Evolutionary conservation across 768 basidiomycete genomes (phyloP), one percentile per base, ranked within the genome.

Genomic region (Hemileccinum rubropunctum): DNA sequence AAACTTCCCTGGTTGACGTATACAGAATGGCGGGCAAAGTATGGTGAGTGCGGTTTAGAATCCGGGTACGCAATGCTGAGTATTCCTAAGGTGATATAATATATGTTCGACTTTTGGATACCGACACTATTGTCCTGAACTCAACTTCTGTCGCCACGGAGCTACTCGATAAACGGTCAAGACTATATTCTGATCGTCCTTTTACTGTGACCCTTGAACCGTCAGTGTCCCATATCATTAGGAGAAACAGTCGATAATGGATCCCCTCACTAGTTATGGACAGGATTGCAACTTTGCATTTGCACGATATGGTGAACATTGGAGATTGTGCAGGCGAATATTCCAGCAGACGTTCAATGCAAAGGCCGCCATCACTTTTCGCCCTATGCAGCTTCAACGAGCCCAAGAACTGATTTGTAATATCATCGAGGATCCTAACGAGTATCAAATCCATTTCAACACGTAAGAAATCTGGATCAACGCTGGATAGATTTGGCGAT

Each of bases 111-210:
- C 61, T 76, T 20, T 74, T 76, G 57, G 77, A 74, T 49, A 66
- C 69, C n/a, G 64, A 62, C 15, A 62, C 72, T 30, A 59, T 81
- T 18, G 56, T 81, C 42, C 52, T 81, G 32, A 80, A 76, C 58
- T 67, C 69, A 21, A 60, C 61, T 20, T 70, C 71, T 48, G 70
- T 66, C 14, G 74, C 69, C 1, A 54, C 62, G 14, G 77, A 78
- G 40, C 67, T 82, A 12, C 63, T 82, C 36, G 76, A 78, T 39
- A 63, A 66, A 38, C 71, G 75, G 6, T 73, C 76, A 8, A 56
- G 58, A 11, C 71, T 75, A 27, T 79, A 78, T 53, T 78, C 78
- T 15, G 77, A 76, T 59, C 73, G 80, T 7, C 80, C 80, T 7
- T 45, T 36, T n/a, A 42, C 61, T 23, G 50, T 47, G 4, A 54